These are phyloP conservation scores for Cicer pinnatifidum DNA, from an alignment of 306 rosid genomes.

Conservation along the genomic window DNA sequence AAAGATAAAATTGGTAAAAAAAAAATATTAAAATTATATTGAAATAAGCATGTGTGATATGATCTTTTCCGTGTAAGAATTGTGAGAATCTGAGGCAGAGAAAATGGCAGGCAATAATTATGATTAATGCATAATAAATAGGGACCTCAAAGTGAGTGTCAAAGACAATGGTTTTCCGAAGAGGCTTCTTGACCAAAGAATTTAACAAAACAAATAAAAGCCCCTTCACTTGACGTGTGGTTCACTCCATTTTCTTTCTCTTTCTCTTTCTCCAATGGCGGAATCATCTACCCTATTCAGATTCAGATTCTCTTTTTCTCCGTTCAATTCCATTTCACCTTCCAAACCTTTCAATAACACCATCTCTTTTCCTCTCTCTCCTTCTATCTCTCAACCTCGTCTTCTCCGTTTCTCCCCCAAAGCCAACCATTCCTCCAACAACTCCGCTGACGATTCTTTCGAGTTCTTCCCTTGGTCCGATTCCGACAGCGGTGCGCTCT, in stretches of 20 bases:
- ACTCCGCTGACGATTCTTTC: constrained; percentile 57
- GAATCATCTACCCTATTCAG: constrained; percentile 59
- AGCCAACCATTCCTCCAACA: constrained; percentile 55
- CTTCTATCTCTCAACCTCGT: constrained; percentile 52
- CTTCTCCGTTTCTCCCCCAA: constrained; percentile 56
- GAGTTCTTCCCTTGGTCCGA: constrained; percentile 78
- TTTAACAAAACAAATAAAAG: not conserved
- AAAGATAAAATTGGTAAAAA: too few species aligned
- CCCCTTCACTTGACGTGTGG: constrained; percentile 41
- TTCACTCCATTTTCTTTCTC: constrained; percentile 28
- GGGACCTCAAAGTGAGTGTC: not conserved
- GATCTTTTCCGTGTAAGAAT: not conserved
- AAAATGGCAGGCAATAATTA: not conserved
- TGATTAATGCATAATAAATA: not conserved
- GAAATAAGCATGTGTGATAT: not conserved
- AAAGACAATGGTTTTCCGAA: constrained; percentile 20
- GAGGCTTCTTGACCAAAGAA: constrained; percentile 10
- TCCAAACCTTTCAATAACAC: constrained; percentile 40
- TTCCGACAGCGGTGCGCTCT: constrained; percentile 54
- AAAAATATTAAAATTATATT: too few species aligned
- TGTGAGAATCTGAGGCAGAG: not conserved
- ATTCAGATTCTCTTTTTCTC: constrained; percentile 46
- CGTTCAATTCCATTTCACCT: constrained; percentile 46
- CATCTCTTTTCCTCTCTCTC: constrained; percentile 41
- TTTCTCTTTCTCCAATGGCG: constrained; percentile 57